Percentiles rank a stretch among this genome's conserved stretches.
Evolutionary conservation across 1,284 basidiomycete genomes (phyloP).

Genomic region (Boletus austroedulis): DNA sequence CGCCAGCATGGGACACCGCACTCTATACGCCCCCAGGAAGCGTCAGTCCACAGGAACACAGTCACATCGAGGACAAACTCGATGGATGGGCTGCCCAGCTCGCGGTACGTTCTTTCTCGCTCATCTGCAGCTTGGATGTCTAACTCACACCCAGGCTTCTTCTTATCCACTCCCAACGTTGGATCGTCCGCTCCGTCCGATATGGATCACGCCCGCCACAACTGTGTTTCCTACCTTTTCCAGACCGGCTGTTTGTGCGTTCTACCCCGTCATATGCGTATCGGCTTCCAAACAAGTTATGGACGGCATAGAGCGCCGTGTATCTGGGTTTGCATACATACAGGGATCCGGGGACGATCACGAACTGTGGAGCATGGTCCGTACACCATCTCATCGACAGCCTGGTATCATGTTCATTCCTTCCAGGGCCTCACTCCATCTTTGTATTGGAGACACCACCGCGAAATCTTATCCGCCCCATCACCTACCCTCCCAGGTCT

Average conservation of each 20-base stretch:
- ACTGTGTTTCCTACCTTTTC: slow-evolving; percentile 42
- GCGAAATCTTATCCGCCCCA: slow-evolving; percentile 45
- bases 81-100: slow-evolving; percentile 66
- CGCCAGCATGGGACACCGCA: slow-evolving; percentile 45
- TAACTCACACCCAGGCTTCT: slow-evolving; percentile 41
- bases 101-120: slow-evolving; percentile 39
- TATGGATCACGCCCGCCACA: slow-evolving; percentile 66
- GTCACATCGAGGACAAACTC: slow-evolving; percentile 63
- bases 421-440: slow-evolving; percentile 66
- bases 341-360: slow-evolving; percentile 91
- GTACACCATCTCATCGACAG: slow-evolving; percentile 17
- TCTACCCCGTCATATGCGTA: slow-evolving; percentile 70
- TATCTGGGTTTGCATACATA: slow-evolving; percentile 70
- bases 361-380: slow-evolving; percentile 78
- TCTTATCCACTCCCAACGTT: slow-evolving; percentile 51
- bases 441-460: slow-evolving; percentile 66
- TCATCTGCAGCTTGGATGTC: neutral
- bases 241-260: slow-evolving; percentile 31
- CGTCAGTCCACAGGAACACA: slow-evolving; percentile 70
- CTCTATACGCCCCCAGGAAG: slow-evolving; percentile 65
- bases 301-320: slow-evolving; percentile 56
- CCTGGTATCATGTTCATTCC: neutral
- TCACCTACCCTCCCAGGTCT: slow-evolving; percentile 50
- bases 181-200: slow-evolving; percentile 53
- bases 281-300: slow-evolving; percentile 70